Base-by-base conservation (phyloP, 495 filamentous ascomycete species). In the Aeminium ludgeri region DNA sequence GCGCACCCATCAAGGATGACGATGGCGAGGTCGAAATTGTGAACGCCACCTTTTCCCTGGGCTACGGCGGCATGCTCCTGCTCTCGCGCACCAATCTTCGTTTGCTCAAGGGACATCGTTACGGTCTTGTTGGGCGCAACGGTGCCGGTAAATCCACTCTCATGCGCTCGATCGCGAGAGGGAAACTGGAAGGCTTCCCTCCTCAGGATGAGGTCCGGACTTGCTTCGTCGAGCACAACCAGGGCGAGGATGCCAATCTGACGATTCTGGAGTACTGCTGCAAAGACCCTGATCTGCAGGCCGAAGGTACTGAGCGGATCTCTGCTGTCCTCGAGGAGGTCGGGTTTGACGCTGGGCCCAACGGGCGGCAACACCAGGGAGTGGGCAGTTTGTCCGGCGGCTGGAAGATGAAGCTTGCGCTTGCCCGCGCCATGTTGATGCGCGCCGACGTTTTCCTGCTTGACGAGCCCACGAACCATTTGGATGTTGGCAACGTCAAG, bases 371-470 rank as follows among this genome's bases (percentile, higher is more conserved):
- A 58, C 67, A 74, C 23, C 78, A 91, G 55, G 78, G 72, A 36
- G 91, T 96, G 40, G 87, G 89, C 44, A 92, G 86, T 20, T 67
- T 96, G 15, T 99, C 89, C n/a, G 89, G 89, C 58, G 89, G 89
- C 54, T 99, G 89, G 89, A 96, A 99, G 73, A 99, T 99, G 89
- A 99, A 99, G 74, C 65, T 99, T 41, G 89, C 89, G 42, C 67
- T 99, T 51, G 89, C 91, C 38, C 74, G 89, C 53, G 89, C 89
- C 45, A 96, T 99, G 89, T 70, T 99, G 48, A 80, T 82, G 70
- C 81, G 78, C 56, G 89, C 89, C 28, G 87, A 99, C 60, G 87
- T 99, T 31, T 66, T 99, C 28, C 64, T 99, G 27, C 74, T 99
- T 23, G 89, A 99, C 70, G 89, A 97, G 75, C 89, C 89, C 58